These are phyloP conservation scores for Penicillium sp. DNA, from an alignment of 2,329 filamentous ascomycete genomes.

Conservation along the genomic window DNA sequence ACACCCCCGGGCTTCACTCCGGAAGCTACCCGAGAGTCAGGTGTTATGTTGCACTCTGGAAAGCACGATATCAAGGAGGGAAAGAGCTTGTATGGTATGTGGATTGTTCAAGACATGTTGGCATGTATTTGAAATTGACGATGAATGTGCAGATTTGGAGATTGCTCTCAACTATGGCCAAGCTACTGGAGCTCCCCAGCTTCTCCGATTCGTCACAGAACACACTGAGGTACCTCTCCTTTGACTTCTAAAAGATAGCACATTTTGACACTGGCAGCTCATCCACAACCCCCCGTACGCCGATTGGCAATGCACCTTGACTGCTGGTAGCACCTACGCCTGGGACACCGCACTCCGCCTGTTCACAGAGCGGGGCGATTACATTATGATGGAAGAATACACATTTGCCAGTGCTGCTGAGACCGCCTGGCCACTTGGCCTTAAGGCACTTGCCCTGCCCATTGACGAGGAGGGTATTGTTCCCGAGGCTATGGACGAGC, in stretches of 20 bases:
- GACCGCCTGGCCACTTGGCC: slow-evolving; percentile 62
- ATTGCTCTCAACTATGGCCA: slow-evolving; percentile 94
- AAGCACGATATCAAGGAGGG: slow-evolving; percentile 79
- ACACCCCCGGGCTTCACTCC: slow-evolving; percentile 69
- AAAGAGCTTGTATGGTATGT: slow-evolving; percentile 53
- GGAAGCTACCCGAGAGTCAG: slow-evolving; percentile 61
- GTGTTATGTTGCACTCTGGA: slow-evolving; percentile 64
- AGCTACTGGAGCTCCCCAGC: slow-evolving; percentile 78
- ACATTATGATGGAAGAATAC: slow-evolving; percentile 84
- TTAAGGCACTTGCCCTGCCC: slow-evolving; percentile 60
- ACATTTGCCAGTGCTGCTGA: slow-evolving; percentile 79
- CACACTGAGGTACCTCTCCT: slow-evolving; percentile 71
- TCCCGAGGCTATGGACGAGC: slow-evolving; percentile 60
- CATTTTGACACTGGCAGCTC: slow-evolving; percentile 48
- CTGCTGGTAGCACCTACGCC: slow-evolving; percentile 80
- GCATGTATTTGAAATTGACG: background rate
- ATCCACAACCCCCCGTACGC: slow-evolving; percentile 82
- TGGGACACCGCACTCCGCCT: slow-evolving; percentile 83
- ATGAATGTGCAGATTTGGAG: slow-evolving; percentile 64
- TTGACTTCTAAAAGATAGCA: background rate
- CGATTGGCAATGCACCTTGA: slow-evolving; percentile 85
- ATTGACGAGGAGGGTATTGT: slow-evolving; percentile 69
- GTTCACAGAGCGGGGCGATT: slow-evolving; percentile 74
- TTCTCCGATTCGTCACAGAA: slow-evolving; percentile 88
- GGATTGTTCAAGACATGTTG: background rate